Percentiles rank a stretch among this genome's conserved stretches.
Evolutionary conservation across 306 rosid species (phyloP).

Genomic region (Dicorynia guianensis): DNA sequence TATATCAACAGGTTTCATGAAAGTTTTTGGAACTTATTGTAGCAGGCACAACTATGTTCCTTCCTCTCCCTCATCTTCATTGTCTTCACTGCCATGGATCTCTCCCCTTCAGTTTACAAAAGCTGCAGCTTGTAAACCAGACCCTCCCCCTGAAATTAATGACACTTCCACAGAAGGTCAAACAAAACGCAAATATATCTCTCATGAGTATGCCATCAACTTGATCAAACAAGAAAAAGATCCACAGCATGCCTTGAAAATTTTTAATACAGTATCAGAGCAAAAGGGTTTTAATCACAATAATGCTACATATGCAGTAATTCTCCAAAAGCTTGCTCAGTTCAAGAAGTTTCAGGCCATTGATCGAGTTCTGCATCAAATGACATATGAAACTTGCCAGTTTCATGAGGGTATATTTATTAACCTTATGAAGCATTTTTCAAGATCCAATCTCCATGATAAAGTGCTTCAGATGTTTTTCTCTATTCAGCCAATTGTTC

Average conservation of each 20-base stretch:
- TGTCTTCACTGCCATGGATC: constrained; percentile 67
- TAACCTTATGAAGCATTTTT: constrained; percentile 82
- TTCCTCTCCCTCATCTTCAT: constrained; percentile 32
- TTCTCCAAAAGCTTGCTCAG: constrained; percentile 80
- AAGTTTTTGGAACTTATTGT: constrained; percentile 33
- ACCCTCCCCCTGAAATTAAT: constrained; percentile 52
- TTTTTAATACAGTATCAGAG: constrained; percentile 73
- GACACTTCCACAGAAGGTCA: constrained; percentile 26
- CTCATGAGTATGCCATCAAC: constrained; percentile 67
- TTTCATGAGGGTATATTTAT: constrained; percentile 83
- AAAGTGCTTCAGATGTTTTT: constrained; percentile 71
- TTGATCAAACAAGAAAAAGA: constrained; percentile 81
- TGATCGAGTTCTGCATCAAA: constrained; percentile 70
- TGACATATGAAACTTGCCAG: constrained; percentile 84
- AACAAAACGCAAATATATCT: constrained; percentile 58
- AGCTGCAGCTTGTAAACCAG: constrained; percentile 49
- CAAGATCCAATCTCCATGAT: constrained; percentile 64
- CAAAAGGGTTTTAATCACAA: constrained; percentile 87
- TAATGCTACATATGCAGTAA: constrained; percentile 66
- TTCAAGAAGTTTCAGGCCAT: constrained; percentile 72
- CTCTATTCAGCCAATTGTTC: constrained; percentile 66
- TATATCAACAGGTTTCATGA: constrained; percentile 49
- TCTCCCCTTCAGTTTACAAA: constrained; percentile 67
- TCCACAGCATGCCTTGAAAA: constrained; percentile 78
- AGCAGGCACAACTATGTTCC: constrained; percentile 39